Evolutionary conservation across 176 grass and related monocot genomes (phyloP), one percentile per base, ranked within the genome.

Genomic region (Oryza glaberrima): DNA sequence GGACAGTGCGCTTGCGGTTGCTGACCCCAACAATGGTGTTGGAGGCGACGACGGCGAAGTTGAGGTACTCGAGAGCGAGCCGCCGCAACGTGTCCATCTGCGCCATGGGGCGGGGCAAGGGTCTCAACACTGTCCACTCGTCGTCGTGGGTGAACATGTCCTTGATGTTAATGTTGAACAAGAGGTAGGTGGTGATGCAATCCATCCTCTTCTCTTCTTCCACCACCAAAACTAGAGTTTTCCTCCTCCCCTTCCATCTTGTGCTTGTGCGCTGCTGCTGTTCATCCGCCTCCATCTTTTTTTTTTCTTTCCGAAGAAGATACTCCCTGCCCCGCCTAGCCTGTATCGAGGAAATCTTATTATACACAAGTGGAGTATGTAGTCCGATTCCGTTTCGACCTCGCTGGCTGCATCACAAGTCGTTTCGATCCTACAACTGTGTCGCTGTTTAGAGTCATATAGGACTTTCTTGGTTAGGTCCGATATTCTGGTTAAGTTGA

Each of bases 141-240:
- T 41, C 19, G 54, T 44, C 49, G 28, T 17, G 7, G 8, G 54
- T 12, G 76, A 78, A 65, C 76, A 78, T 64, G 36, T 65, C 12
- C 56, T 78, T 65, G 35, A 78, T 11, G n/a, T 78, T 44, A 9
- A 78, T 26, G 35, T 16, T 65, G 12, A 65, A 65, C 20, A 78
- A 36, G 7, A 44, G 58, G n/a, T 65, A 78, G 1, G 32, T 13
- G 52, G 1, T n/a, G 19, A 10, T 43, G 9, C 36, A 11, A 54
- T 54, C 15, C 51, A 7, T 38, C 35, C 52, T 63, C 0, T 26
- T 77, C 56, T 63, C 56, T 12, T 63, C 56, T 7, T 78, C 73
- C 47, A 78, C 19, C 17, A 61, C 56, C 1, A 61, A 17, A 38
- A 77, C 4, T 0, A 38, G 4, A 38, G 36, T 22, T 60, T 60